These are phyloP conservation scores for Pythium plurisporium DNA, from an alignment of 352 stramenopile genomes.

Conservation along the genomic window DNA sequence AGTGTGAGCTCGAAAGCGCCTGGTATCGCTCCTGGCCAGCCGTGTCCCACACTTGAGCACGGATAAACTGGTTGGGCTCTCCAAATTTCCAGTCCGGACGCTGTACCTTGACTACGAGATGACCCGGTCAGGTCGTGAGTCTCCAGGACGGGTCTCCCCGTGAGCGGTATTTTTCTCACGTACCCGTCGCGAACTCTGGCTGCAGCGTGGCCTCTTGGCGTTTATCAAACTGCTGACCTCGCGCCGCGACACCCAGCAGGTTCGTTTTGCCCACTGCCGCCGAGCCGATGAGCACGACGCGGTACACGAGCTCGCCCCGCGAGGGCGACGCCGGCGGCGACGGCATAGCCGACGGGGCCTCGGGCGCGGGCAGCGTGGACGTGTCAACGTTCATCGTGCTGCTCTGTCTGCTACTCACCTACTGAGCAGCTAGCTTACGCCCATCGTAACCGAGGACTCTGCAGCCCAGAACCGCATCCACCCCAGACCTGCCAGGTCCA, in stretches of 20 bases:
- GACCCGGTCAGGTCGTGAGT: background rate
- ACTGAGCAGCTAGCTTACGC: background rate
- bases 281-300: conserved; percentile 60
- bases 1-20: conserved; percentile 70
- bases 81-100: conserved; percentile 67
- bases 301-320: conserved; percentile 44
- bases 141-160: too few relatives aligned
- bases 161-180: too few relatives aligned
- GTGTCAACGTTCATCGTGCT: conserved; percentile 12
- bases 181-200: conserved; percentile 55
- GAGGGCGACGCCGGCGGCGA: conserved; percentile 39
- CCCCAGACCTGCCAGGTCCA: background rate
- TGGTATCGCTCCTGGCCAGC: conserved; percentile 67
- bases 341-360: background rate
- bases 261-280: conserved; percentile 66
- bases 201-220: conserved; percentile 45
- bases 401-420: background rate
- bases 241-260: conserved; percentile 45
- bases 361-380: background rate
- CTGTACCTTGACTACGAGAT: conserved; percentile 50
- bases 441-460: background rate
- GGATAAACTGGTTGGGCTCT: conserved; percentile 59
- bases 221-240: conserved; percentile 55
- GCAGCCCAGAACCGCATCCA: background rate
- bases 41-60: conserved; percentile 69